Evolutionary conservation across 805 yeast genomes (phyloP).

Genomic region (Kodamaea sagamina): DNA sequence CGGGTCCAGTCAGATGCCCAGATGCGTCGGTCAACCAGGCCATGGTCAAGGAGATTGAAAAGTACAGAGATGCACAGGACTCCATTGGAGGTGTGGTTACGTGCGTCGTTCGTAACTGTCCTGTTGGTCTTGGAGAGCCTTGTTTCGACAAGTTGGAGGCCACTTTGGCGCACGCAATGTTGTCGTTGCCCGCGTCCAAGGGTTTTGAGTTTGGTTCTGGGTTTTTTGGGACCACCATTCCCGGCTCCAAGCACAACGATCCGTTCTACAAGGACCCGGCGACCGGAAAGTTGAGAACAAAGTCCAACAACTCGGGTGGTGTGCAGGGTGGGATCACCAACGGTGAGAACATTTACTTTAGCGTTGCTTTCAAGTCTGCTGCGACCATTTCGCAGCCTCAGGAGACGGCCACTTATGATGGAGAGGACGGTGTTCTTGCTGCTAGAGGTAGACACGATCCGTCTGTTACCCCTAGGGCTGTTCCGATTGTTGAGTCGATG

Average conservation of each 20-base stretch:
- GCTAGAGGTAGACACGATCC: conserved; percentile 99
- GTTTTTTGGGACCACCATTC: conserved; percentile 82
- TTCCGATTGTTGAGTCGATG: conserved; percentile 98
- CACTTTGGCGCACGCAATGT: conserved; percentile 93
- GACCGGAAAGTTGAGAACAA: conserved; percentile 71
- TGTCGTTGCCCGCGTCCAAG: conserved; percentile 95
- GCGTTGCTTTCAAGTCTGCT: conserved; percentile 96
- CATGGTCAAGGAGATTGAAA: conserved; percentile 86
- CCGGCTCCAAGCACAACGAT: conserved; percentile 95
- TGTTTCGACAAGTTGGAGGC: conserved; percentile 97
- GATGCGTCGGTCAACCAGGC: conserved; percentile 65
- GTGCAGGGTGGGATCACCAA: conserved; percentile 97
- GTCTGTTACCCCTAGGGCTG: conserved; percentile 96
- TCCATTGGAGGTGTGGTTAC: conserved; percentile 98
- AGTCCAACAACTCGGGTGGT: conserved; percentile 93
- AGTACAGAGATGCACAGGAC: conserved; percentile 81
- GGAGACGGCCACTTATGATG: conserved; percentile 84
- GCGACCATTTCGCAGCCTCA: conserved; percentile 97
- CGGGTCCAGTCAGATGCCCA: conserved; percentile 95
- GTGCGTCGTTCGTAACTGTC: conserved; percentile 92
- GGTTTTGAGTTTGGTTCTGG: conserved; percentile 99
- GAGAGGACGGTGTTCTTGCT: conserved; percentile 81
- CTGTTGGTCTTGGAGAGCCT: conserved; percentile 97
- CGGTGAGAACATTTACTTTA: conserved; percentile 93
- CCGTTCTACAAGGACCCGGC: conserved; percentile 66